Base-by-base conservation (phyloP, 805 yeast species). In the Hagleromyces aurorensis region DNA sequence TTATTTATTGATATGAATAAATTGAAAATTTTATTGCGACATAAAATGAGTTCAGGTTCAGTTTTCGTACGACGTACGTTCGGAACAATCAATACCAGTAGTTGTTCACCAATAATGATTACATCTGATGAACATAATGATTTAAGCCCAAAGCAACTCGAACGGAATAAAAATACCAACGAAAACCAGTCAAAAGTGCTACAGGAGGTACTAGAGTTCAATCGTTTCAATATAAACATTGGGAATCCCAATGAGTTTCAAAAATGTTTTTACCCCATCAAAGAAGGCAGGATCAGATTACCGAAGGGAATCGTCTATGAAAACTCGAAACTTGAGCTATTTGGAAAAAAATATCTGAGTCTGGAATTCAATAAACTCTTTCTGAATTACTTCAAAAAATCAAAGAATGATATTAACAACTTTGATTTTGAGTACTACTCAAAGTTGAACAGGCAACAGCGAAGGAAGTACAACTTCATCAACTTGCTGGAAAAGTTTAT, bases 361-460 rank as follows among this genome's bases (percentile, higher is more conserved):
- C 20, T 36, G 11, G 31, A 30, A 10, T 22, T 46, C 5, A 19
- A 28, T n/a, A 18, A 32, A 12, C 21, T 37, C 13, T 37, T 41
- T 13, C 21, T 47, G 29, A 22, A 27, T 12, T 14, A 41, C 9
- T 48, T 37, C 31, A 43, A 34, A 21, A 40, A 40, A 25, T 33
- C 44, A 2, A 9, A 14, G 6, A 24, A 25, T 5, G 54, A 49
- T 26, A 29, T 49, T 4, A 27, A 36, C 17, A 37, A 37, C 7
- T 37, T 29, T 19, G 54, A 49, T 32, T 49, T 49, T 32, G 43
- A 45, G 25, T 49, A 25, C 26, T 23, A 13, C 5, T 26, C 19
- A n/a, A 42, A 42, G 23, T 37, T 42, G 43, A 12, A 26, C 7
- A 33, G 31, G 18, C 29, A 37, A 37, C 35, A 43, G 22, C 18